These are phyloP conservation scores for Aspergillus sp. DNA, from an alignment of 2,329 filamentous ascomycete genomes.

Conservation along the genomic window DNA sequence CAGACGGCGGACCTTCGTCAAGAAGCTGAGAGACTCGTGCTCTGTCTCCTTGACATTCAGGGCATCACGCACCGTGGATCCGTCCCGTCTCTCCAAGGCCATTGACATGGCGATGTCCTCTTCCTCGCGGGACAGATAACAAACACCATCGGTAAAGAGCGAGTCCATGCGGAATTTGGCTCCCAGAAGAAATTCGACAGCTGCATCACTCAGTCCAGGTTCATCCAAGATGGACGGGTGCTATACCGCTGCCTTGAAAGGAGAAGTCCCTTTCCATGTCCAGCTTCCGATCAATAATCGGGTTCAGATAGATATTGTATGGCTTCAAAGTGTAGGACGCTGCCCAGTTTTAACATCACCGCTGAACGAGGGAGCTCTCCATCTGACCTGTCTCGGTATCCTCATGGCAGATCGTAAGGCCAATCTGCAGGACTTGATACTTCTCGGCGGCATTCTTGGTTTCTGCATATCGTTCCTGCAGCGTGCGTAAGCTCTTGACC, in stretches of 20 bases:
- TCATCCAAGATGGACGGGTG: neutral
- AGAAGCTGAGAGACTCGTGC: slow-evolving; percentile 42
- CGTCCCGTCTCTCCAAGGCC: slow-evolving; percentile 34
- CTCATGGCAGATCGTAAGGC: slow-evolving; percentile 56
- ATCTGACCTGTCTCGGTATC: slow-evolving; percentile 40
- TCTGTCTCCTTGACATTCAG: slow-evolving; percentile 46
- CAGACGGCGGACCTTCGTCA: slow-evolving; percentile 37
- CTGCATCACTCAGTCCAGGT: slow-evolving; percentile 21
- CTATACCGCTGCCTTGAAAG: slow-evolving; percentile 45
- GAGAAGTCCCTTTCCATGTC: slow-evolving; percentile 52
- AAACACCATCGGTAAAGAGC: slow-evolving; percentile 48
- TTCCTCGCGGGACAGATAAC: slow-evolving; percentile 54
- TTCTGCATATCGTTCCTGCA: slow-evolving; percentile 55
- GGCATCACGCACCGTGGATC: slow-evolving; percentile 23
- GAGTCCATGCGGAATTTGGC: slow-evolving; percentile 51
- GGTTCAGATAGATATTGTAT: slow-evolving; percentile 56
- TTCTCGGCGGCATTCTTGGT: slow-evolving; percentile 51
- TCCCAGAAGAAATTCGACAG: slow-evolving; percentile 51
- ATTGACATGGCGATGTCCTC: slow-evolving; percentile 40
- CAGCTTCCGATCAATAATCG: slow-evolving; percentile 43
- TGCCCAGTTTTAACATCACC: slow-evolving; percentile 7
- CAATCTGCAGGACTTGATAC: slow-evolving; percentile 57
- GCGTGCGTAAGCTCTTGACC: slow-evolving; percentile 37
- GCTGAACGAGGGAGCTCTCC: slow-evolving; percentile 5
- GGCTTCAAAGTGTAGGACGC: slow-evolving; percentile 50